A percentile compares a stretch with the other conserved stretches of the same genome.
Conservation (phyloP, 2,329 filamentous ascomycete species). For the Epichloe uncinata region DNA sequence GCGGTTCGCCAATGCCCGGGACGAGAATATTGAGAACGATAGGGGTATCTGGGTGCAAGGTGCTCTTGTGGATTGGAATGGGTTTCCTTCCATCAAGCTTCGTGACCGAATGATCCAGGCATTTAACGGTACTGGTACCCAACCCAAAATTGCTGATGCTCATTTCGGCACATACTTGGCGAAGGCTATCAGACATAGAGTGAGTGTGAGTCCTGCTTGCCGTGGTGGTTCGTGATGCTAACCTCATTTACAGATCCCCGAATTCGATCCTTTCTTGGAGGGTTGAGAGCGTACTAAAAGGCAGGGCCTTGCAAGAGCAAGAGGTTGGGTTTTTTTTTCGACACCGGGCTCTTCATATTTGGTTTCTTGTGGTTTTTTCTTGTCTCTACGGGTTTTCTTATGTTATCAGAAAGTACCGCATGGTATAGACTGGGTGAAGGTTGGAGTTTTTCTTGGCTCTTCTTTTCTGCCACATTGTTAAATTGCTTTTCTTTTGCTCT, state of each 20-base stretch:
- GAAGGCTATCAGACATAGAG: slow-evolving; percentile 4
- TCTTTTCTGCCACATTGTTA: no score
- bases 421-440: no score
- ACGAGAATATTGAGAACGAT: slow-evolving; percentile 16
- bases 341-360: neutral
- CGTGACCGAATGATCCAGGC: slow-evolving; percentile 6
- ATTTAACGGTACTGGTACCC: slow-evolving; percentile 1
- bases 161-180: slow-evolving; percentile 4
- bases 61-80: slow-evolving; percentile 8
- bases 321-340: no score
- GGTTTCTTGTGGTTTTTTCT: no score
- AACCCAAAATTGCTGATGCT: slow-evolving; percentile 6
- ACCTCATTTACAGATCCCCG: neutral
- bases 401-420: no score
- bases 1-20: slow-evolving; percentile 13
- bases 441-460: no score
- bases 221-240: neutral
- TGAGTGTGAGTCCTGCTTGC: neutral
- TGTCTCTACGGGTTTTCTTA: no score
- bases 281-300: neutral
- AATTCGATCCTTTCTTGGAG: neutral
- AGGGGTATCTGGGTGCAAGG: slow-evolving; percentile 18
- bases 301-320: no score
- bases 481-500: no score
- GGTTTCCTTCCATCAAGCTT: slow-evolving; percentile 3